Conservation (phyloP, 2,329 filamentous ascomycete genomes). For the Macrophomina tecta region DNA sequence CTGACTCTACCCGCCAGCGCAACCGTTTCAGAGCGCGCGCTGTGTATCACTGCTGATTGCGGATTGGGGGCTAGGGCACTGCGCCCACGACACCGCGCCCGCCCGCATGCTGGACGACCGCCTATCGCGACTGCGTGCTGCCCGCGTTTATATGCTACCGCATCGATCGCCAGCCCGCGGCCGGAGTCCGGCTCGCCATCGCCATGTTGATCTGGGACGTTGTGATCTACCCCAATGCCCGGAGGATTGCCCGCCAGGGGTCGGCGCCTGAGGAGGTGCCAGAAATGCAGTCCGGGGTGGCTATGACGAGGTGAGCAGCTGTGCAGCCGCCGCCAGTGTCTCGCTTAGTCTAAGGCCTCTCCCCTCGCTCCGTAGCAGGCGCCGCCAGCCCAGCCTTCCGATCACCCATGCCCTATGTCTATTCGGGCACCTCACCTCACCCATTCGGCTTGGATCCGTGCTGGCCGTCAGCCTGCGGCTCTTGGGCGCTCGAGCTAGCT, state of each 20-base stretch:
- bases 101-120: background rate
- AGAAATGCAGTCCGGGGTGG: slow-evolving; percentile 13
- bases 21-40: slow-evolving; percentile 11
- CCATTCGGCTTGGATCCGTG: slow-evolving; percentile 16
- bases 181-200: slow-evolving; percentile 2
- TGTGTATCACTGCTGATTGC: slow-evolving; percentile 7
- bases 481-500: background rate
- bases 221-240: slow-evolving; percentile 3
- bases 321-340: slow-evolving; percentile 29
- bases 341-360: slow-evolving; percentile 19
- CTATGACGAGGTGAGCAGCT: slow-evolving; percentile 15
- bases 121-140: background rate
- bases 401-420: slow-evolving; percentile 11
- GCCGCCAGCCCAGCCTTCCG: slow-evolving; percentile 23
- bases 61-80: slow-evolving; percentile 3
- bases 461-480: slow-evolving; percentile 26
- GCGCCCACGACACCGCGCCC: slow-evolving; percentile 1
- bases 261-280: slow-evolving; percentile 15
- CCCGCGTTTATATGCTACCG: slow-evolving; percentile 19
- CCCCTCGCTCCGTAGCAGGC: slow-evolving; percentile 21
- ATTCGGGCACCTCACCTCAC: slow-evolving; percentile 25
- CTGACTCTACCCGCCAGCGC: slow-evolving; percentile 15
- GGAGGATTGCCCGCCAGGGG: slow-evolving; percentile 24
- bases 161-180: slow-evolving; percentile 13
- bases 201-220: background rate